Percentiles rank a stretch among this genome's conserved stretches.
Conservation (phyloP, 805 yeast genomes). For the Zygoascus biomembranicola region DNA sequence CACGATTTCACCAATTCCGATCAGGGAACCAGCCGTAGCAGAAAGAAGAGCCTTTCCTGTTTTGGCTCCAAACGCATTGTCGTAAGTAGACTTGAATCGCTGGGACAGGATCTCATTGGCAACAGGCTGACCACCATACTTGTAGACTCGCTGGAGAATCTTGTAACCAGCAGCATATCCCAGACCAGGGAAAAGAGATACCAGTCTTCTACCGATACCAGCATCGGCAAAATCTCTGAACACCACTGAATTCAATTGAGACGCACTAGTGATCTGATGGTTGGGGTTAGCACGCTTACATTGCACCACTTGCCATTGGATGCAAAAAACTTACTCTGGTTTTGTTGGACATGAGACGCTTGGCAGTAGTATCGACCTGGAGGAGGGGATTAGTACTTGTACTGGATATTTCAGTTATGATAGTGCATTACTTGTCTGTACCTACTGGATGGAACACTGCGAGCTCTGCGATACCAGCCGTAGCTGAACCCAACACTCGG, state of each 20-base stretch:
- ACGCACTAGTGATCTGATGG: slow-evolving; percentile 51
- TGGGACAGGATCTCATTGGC: slow-evolving; percentile 85
- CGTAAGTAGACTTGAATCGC: slow-evolving; percentile 64
- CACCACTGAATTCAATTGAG: slow-evolving; percentile 76
- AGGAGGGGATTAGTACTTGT: too few species aligned
- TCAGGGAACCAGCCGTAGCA: slow-evolving; percentile 94
- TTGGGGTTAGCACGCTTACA: slow-evolving; percentile 14
- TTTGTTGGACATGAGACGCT: slow-evolving; percentile 88
- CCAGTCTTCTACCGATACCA: slow-evolving; percentile 58
- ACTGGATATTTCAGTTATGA: not conserved
- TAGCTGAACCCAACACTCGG: slow-evolving; percentile 90
- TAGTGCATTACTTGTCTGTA: not conserved
- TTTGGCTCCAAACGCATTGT: slow-evolving; percentile 75
- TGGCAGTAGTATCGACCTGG: slow-evolving; percentile 82
- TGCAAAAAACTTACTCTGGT: slow-evolving; percentile 35
- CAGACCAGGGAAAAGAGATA: slow-evolving; percentile 92
- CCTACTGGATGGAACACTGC: slow-evolving; percentile 90
- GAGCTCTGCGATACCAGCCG: slow-evolving; percentile 95
- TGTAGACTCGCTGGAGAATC: slow-evolving; percentile 93
- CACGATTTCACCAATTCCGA: slow-evolving; percentile 97
- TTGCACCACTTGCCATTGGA: not conserved
- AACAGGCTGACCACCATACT: slow-evolving; percentile 98
- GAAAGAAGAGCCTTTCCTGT: slow-evolving; percentile 96
- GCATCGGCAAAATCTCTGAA: slow-evolving; percentile 75
- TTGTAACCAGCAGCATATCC: slow-evolving; percentile 98